Conservation (phyloP, 1,284 basidiomycete genomes). For the Hortiboletus rubellus region DNA sequence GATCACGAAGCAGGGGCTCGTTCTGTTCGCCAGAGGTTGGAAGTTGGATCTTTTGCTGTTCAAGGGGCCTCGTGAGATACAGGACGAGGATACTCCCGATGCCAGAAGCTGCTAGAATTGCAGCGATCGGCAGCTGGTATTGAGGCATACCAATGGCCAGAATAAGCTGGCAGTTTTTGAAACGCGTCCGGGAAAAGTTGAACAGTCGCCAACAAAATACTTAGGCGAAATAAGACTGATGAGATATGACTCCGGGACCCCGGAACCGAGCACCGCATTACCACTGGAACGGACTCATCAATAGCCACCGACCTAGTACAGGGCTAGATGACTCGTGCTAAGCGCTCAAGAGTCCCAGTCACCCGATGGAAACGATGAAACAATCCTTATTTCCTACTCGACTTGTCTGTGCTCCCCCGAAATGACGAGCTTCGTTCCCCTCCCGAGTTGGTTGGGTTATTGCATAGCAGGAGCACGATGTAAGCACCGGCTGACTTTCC, state of each 20-base stretch:
- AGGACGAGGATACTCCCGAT: conserved; percentile 48
- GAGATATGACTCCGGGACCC: conserved; percentile 12
- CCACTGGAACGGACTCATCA: background rate
- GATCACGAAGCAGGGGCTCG: conserved; percentile 50
- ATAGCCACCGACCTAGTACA: too few species aligned
- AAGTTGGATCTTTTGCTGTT: conserved; percentile 58
- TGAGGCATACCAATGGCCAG: conserved; percentile 46
- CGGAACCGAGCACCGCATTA: conserved; percentile 22
- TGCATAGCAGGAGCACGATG: too few species aligned
- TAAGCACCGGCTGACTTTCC: too few species aligned
- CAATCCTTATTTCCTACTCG: too few species aligned
- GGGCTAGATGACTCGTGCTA: too few species aligned
- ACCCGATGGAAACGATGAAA: too few species aligned
- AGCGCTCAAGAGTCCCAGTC: too few species aligned
- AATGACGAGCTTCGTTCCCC: too few species aligned
- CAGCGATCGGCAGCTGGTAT: conserved; percentile 60
- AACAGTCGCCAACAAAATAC: conserved; percentile 3
- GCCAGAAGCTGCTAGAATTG: conserved; percentile 46
- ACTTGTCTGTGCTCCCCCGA: too few species aligned
- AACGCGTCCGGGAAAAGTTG: background rate
- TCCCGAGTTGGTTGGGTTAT: too few species aligned
- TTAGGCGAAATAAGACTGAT: conserved; percentile 7
- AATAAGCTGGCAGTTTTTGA: background rate
- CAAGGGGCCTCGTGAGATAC: conserved; percentile 37
- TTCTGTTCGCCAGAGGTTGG: conserved; percentile 43